Evolutionary conservation across 2,329 filamentous ascomycete genomes (phyloP).

Genomic region (Zymoseptoria crescenta): DNA sequence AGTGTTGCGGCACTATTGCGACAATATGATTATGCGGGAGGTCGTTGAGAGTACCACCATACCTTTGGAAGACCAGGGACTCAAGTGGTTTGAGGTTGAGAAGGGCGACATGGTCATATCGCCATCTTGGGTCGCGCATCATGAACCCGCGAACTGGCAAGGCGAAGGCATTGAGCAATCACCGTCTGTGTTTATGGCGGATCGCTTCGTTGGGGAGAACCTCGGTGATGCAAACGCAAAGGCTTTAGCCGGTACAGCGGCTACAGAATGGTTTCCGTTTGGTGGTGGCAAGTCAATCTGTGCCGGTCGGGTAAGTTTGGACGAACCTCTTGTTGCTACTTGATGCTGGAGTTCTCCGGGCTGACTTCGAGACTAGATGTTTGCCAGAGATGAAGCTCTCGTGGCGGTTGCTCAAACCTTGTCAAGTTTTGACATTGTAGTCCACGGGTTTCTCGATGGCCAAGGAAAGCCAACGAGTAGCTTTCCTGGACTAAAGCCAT

Average conservation of each 20-base stretch:
- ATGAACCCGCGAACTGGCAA: background rate
- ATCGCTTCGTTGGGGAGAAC: background rate
- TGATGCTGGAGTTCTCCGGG: background rate
- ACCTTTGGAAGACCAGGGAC: background rate
- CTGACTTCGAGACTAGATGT: background rate
- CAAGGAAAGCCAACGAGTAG: background rate
- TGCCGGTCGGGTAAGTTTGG: background rate
- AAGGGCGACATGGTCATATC: background rate
- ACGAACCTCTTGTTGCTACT: background rate
- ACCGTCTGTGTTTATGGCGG: background rate
- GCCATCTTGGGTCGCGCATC: background rate
- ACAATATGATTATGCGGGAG: background rate
- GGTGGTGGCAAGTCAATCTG: background rate
- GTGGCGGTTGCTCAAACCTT: background rate
- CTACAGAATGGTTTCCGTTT: background rate
- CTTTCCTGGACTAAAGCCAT: background rate
- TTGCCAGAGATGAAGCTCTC: background rate
- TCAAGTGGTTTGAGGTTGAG: background rate
- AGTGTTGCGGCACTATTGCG: background rate
- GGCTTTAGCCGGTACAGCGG: background rate
- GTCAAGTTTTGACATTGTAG: background rate
- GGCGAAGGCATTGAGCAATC: background rate
- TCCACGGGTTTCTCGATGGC: background rate
- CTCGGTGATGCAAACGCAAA: background rate
- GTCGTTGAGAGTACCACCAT: background rate